A percentile compares a stretch with the other conserved stretches of the same genome.
Evolutionary conservation across 371 early-diverging fungal species (phyloP).

Genomic region (Mucor lusitanicus): DNA sequence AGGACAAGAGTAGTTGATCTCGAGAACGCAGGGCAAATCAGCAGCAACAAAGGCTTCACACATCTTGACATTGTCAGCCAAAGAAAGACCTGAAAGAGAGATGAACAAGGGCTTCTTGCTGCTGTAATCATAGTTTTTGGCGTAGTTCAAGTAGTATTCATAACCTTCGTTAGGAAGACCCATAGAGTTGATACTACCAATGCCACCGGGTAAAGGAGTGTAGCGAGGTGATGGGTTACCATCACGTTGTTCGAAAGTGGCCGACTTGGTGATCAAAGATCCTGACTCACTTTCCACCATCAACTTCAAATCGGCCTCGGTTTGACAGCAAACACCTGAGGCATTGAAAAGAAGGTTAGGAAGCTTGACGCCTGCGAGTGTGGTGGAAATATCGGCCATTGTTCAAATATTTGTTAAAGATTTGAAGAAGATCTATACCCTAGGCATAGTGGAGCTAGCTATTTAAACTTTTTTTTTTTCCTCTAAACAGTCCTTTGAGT

Average conservation of each 20-base stretch:
- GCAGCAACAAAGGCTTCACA: constrained; percentile 43
- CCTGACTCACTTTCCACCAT: constrained; percentile 48
- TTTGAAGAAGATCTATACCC: neutral
- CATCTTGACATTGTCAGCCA: constrained; percentile 50
- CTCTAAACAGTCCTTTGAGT: neutral
- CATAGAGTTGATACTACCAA: constrained; percentile 56
- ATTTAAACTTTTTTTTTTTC: neutral
- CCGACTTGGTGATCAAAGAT: constrained; percentile 53
- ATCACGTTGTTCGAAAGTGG: constrained; percentile 41
- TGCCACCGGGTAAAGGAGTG: constrained; percentile 28
- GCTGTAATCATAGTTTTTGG: constrained; percentile 43
- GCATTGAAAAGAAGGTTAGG: constrained; percentile 55
- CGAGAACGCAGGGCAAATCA: constrained; percentile 43
- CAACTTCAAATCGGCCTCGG: constrained; percentile 39
- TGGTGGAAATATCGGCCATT: constrained; percentile 51
- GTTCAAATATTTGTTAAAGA: neutral
- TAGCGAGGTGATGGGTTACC: constrained; percentile 55
- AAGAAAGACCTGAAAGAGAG: constrained; percentile 47
- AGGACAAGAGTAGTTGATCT: constrained; percentile 56
- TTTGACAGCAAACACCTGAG: constrained; percentile 52
- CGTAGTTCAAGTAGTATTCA: constrained; percentile 49
- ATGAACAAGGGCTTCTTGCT: constrained; percentile 48
- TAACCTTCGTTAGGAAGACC: constrained; percentile 53
- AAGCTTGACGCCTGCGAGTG: constrained; percentile 45
- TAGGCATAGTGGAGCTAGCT: neutral